Evolutionary conservation across 768 basidiomycete genomes (phyloP), one percentile per base, ranked within the genome.

Genomic region (Amanita molliuscula): DNA sequence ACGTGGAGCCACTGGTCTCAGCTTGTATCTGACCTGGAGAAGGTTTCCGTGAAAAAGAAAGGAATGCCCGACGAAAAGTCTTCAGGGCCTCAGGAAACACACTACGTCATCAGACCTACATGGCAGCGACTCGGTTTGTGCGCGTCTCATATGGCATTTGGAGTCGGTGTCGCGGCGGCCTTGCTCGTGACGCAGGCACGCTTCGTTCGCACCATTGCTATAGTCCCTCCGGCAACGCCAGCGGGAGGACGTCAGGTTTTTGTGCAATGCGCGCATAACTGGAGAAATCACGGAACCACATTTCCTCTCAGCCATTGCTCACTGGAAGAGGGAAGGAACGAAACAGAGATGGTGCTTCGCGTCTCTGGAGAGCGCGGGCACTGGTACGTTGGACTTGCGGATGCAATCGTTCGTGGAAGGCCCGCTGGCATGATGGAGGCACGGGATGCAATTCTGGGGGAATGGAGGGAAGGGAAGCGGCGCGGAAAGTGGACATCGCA

Each of bases 1-100:
- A 65, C 66, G 4, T 68, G 63, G 59, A 65, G 63, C 35, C 60
- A 60, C 26, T 68, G 67, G 67, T 59, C 64, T 7, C 53, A 45
- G 25, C 56, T 57, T 3, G 59, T 56, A 11, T 51, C 56, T 3
- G 61, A 64, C 47, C 50, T 60, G 15, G 57, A 64, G 46, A 57
- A 48, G 9, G 47, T 56, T 10, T 54, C 54, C 2, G 55, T 53
- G 33, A 58, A 54, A 47, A 54, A 55, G 21, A 52, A 47, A 51
- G 53, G 43, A 36, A 45, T 47, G 15, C 44, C 55, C 35, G 26
- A 11, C 13, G 48, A 35, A 15, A 25, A n/a, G 13, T 25, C 48
- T 18, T 48, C 53, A 23, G 36, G 43, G 15, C 43, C 54, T 25
- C 5, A 11, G 13, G 29, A 47, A 20, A 50, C 60, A 16, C 44